A percentile compares a stretch with the other conserved stretches of the same genome.
Evolutionary conservation across 768 basidiomycete species (phyloP).

Genomic region (Pisolithus sp.): DNA sequence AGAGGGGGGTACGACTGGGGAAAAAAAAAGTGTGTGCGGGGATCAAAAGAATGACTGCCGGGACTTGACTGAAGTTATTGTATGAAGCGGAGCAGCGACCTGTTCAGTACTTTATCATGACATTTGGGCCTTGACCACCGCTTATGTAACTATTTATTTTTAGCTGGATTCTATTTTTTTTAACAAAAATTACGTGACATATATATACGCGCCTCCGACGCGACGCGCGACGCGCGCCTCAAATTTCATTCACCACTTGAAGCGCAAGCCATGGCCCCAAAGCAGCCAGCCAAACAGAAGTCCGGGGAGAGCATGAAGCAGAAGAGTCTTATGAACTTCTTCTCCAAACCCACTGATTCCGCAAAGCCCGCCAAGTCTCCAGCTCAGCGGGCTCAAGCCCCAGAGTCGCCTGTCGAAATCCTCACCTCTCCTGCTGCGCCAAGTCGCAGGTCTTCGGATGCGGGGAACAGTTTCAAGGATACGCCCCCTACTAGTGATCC

Average conservation of each 20-base stretch:
- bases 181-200: neutral
- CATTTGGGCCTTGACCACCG: neutral
- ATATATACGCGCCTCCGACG: neutral
- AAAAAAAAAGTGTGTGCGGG: slow-evolving; percentile 13
- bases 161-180: neutral
- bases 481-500: slow-evolving; percentile 77
- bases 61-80: too few relatives aligned
- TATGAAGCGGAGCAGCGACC: too few relatives aligned
- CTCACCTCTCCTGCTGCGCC: slow-evolving; percentile 36
- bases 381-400: slow-evolving; percentile 33
- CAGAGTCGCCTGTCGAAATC: slow-evolving; percentile 28
- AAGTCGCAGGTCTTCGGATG: slow-evolving; percentile 41
- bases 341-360: slow-evolving; percentile 33
- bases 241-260: neutral
- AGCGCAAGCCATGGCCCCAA: slow-evolving; percentile 11
- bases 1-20: slow-evolving; percentile 1
- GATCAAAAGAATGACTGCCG: neutral
- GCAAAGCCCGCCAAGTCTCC: slow-evolving; percentile 10
- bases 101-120: neutral
- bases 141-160: neutral
- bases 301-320: slow-evolving; percentile 51
- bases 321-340: slow-evolving; percentile 69
- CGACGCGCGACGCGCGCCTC: slow-evolving; percentile 9
- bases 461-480: slow-evolving; percentile 39
- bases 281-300: slow-evolving; percentile 29